Conservation (phyloP, 306 rosid genomes). For the Lathyrus aphaca region DNA sequence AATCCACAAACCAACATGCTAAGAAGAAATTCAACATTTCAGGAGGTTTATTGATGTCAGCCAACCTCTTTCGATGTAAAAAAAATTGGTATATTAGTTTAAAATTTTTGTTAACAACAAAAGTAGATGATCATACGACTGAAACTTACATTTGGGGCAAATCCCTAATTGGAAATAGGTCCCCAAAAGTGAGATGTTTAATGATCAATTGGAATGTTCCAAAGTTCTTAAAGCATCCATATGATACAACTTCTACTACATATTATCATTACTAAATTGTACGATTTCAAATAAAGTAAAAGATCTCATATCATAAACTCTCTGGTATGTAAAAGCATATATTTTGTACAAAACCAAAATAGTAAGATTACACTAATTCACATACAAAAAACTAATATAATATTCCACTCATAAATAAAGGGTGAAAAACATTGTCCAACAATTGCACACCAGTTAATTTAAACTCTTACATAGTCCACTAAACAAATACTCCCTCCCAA, state of each 20-base stretch:
- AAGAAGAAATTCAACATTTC: not conserved
- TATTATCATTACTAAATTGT: constrained; percentile 33
- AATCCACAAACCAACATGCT: constrained; percentile 3
- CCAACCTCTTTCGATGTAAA: constrained; percentile 65
- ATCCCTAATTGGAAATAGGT: constrained; percentile 96
- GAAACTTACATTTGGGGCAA: constrained; percentile 80
- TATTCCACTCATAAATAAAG: too few relatives aligned
- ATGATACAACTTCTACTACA: constrained; percentile 23
- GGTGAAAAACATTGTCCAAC: too few relatives aligned
- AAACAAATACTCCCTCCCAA: too few relatives aligned
- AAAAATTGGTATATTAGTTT: constrained; percentile 1
- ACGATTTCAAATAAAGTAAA: constrained; percentile 5
- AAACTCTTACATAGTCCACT: too few relatives aligned
- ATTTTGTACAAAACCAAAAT: constrained; percentile 15
- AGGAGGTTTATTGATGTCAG: constrained; percentile 85
- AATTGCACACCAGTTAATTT: too few relatives aligned
- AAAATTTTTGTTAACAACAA: not conserved
- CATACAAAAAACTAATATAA: too few relatives aligned
- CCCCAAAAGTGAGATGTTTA: constrained; percentile 99
- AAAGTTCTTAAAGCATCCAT: constrained; percentile 60
- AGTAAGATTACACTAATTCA: too few relatives aligned
- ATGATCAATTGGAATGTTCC: constrained; percentile 76
- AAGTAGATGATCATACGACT: not conserved
- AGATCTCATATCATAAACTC: not conserved
- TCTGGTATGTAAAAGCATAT: not conserved